A percentile compares a stretch with the other conserved stretches of the same genome.
Conservation (phyloP, 1,284 basidiomycete genomes). For the Boletus putidus region DNA sequence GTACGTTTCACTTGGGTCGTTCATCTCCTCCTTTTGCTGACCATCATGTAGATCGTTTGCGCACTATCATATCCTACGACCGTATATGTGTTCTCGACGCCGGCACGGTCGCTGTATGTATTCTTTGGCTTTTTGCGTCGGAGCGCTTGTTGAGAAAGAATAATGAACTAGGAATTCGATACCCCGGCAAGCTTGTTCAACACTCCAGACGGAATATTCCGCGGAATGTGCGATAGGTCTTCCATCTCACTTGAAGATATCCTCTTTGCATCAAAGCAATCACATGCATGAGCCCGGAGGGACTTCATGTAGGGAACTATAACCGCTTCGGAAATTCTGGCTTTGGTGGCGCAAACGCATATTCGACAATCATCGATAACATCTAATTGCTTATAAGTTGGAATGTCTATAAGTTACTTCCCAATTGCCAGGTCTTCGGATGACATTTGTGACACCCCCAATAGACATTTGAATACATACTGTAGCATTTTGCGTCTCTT, state of each 20-base stretch:
- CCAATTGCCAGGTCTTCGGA: too few species aligned
- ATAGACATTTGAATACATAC: not conserved
- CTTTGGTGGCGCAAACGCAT: not conserved
- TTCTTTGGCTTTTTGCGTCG: not conserved
- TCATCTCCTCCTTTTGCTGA: slow-evolving; percentile 3
- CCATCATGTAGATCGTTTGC: slow-evolving; percentile 55
- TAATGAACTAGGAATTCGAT: slow-evolving; percentile 56
- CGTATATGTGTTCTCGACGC: slow-evolving; percentile 75
- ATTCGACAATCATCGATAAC: too few species aligned
- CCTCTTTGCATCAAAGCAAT: slow-evolving; percentile 17
- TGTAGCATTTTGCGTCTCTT: not conserved
- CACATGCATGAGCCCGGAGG: not conserved
- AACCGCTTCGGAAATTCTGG: not conserved
- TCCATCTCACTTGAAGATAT: slow-evolving; percentile 71
- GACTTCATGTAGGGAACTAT: not conserved
- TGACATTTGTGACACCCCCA: not conserved
- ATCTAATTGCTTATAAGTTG: too few species aligned
- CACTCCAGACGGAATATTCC: slow-evolving; percentile 60
- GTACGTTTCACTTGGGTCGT: slow-evolving; percentile 41
- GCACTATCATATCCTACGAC: slow-evolving; percentile 77
- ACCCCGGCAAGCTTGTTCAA: slow-evolving; percentile 68
- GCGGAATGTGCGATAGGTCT: slow-evolving; percentile 71
- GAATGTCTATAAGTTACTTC: too few species aligned
- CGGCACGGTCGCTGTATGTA: slow-evolving; percentile 57
- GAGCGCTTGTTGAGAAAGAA: not conserved